Evolutionary conservation across 805 yeast genomes (phyloP), one percentile per base, ranked within the genome.

Genomic region (Candida vaughaniae): DNA sequence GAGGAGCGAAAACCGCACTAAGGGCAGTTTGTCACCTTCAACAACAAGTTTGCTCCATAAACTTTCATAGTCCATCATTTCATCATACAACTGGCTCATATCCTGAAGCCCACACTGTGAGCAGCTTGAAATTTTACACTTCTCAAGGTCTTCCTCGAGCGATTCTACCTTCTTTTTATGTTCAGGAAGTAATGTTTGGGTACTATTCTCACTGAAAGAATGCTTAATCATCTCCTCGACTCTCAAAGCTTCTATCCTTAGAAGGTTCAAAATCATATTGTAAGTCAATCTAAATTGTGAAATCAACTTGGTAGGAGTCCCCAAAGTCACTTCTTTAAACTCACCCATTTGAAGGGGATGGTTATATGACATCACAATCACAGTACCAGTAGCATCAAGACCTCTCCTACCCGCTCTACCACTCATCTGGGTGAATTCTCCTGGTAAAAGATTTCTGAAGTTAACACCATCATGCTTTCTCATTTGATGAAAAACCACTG

Each of bases 361-460:
- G 33, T 75, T 80, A 52, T 82, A 85, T 2, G 95, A 73, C 95
- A 93, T 88, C 5, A 90, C 79, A 44, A 93, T 88, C 9, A 93
- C 99, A 0, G 97, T 91, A 55, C 99, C 99, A 0, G 85, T 87
- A 15, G 80, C 66, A 66, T 93, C 99, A 46, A 93, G 66, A 23
- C 99, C 99, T 69, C 99, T 80, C 65, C 99, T 80, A 42, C 99
- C 99, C 0, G 99, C 99, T 61, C 99, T 77, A 30, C 99, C 99
- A 0, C 97, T 90, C 99, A 93, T 93, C 63, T 91, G 99, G 0
- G 98, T 93, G 57, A 91, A 93, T 58, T 93, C 99, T 37, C 99
- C 99, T 0, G 99, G 96, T 7, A 83, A 72, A 42, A 93, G 69
- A 53, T 83, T 77, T 60, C 99, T 75, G 61, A 87, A 80, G 0